Percentiles rank a stretch among this genome's conserved stretches.
Evolutionary conservation across 129 eudicot genomes (phyloP).

Genomic region (Lonicera japonica): DNA sequence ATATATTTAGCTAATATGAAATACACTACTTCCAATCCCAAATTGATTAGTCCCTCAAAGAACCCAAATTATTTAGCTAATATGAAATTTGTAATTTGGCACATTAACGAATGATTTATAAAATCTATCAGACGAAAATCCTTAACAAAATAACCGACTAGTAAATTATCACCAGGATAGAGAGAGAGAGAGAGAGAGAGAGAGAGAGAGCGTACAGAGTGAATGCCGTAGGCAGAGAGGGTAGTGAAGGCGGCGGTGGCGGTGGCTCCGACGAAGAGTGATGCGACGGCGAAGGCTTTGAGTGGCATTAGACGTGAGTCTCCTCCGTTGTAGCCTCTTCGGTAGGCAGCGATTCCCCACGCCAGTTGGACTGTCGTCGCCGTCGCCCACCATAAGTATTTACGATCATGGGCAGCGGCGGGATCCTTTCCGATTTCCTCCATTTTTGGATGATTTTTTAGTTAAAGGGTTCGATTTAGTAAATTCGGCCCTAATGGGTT

Average conservation of each 20-base stretch:
- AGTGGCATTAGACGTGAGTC: constrained; percentile 70
- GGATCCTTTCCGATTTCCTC: constrained; percentile 8
- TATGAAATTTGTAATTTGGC: too few species aligned
- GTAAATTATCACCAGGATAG: too few species aligned
- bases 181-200: neutral
- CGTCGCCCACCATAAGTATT: constrained; percentile 55
- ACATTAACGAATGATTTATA: too few species aligned
- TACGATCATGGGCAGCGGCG: neutral
- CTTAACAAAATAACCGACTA: too few species aligned
- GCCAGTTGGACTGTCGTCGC: constrained; percentile 57
- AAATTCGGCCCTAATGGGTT: neutral
- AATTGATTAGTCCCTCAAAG: too few species aligned
- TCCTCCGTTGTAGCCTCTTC: constrained; percentile 62
- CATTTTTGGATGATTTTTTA: constrained; percentile 11
- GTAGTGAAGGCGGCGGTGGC: constrained; percentile 59
- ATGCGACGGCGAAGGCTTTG: constrained; percentile 84
- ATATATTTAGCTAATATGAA: too few species aligned
- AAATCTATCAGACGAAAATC: too few species aligned
- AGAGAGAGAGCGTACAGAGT: constrained; percentile 35
- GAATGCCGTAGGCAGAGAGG: constrained; percentile 58
- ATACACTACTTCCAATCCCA: too few species aligned
- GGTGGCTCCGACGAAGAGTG: constrained; percentile 79
- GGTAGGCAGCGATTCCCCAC: constrained; percentile 44
- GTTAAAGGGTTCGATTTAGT: neutral
- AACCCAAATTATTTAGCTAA: too few species aligned